Evolutionary conservation across 495 filamentous ascomycete species (phyloP).

Genomic region (Paragyromitra xinjiangensis): DNA sequence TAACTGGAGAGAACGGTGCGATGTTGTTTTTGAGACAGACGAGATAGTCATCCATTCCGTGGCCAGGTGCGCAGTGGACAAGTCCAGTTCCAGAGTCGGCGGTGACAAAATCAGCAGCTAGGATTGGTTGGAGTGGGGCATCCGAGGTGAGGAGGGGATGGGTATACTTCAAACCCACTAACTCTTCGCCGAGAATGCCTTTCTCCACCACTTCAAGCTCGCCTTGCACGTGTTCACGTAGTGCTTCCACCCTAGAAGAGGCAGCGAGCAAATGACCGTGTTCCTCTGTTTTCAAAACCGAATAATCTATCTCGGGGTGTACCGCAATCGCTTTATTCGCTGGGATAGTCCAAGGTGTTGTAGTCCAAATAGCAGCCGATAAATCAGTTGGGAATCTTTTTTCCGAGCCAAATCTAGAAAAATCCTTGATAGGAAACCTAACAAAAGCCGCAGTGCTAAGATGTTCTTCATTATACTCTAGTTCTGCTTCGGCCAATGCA

Average conservation of each 20-base stretch:
- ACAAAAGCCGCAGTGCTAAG: constrained; percentile 81
- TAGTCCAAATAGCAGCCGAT: constrained; percentile 90
- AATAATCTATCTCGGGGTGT: constrained; percentile 75
- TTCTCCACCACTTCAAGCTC: constrained; percentile 24
- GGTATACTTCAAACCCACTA: constrained; percentile 72
- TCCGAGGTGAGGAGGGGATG: constrained; percentile 69
- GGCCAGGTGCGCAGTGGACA: constrained; percentile 92
- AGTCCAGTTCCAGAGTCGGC: constrained; percentile 87
- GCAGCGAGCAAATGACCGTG: constrained; percentile 73
- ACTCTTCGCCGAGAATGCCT: constrained; percentile 69
- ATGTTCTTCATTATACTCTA: constrained; percentile 92
- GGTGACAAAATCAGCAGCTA: constrained; percentile 86
- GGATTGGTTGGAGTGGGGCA: constrained; percentile 69
- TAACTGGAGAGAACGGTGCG: constrained; percentile 77
- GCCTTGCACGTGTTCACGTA: constrained; percentile 59
- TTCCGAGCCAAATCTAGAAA: background rate
- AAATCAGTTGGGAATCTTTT: constrained; percentile 56
- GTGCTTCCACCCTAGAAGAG: constrained; percentile 68
- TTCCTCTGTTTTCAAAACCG: constrained; percentile 67
- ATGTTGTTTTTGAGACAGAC: constrained; percentile 75
- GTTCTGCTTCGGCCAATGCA: constrained; percentile 91
- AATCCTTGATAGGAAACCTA: constrained; percentile 71
- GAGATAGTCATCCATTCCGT: constrained; percentile 96
- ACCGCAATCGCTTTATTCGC: constrained; percentile 91
- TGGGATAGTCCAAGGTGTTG: constrained; percentile 95